A percentile compares a stretch with the other conserved stretches of the same genome.
Evolutionary conservation across 306 rosid genomes (phyloP).

Genomic region (Luffa aegyptiaca): DNA sequence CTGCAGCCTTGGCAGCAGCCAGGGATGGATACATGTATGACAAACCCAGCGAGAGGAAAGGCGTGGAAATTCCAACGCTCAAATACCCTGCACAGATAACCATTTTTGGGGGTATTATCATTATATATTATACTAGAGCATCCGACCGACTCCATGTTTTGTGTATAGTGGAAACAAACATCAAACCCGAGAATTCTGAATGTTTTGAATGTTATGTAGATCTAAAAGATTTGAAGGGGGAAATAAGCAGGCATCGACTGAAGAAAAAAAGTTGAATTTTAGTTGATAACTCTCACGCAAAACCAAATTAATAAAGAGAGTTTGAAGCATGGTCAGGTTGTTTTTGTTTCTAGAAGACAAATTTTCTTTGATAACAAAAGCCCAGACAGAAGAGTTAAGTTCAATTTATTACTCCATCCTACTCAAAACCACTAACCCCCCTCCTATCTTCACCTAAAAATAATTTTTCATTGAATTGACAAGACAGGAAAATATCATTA

Average conservation of each 20-base stretch:
- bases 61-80: slow-evolving; percentile 93
- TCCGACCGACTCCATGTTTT: not conserved
- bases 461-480: not conserved
- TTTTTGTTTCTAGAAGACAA: not conserved
- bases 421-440: not conserved
- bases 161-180: not conserved
- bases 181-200: not conserved
- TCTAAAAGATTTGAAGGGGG: not conserved
- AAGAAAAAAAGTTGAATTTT: not conserved
- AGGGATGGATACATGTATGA: slow-evolving; percentile 94
- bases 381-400: not conserved
- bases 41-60: slow-evolving; percentile 81
- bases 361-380: not conserved
- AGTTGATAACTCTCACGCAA: not conserved
- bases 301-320: not conserved
- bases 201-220: not conserved
- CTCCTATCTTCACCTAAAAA: not conserved
- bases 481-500: not conserved
- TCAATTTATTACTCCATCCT: not conserved
- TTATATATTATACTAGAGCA: not conserved
- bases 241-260: not conserved
- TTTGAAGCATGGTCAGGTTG: not conserved
- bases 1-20: slow-evolving; percentile 96
- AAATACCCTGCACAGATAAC: slow-evolving; percentile 48
- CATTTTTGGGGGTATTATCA: not conserved